Percentiles rank a stretch among this genome's conserved stretches.
These are phyloP conservation scores for Fallopia convolvulus DNA, from an alignment of 148 eudicot species.

Conservation along the genomic window DNA sequence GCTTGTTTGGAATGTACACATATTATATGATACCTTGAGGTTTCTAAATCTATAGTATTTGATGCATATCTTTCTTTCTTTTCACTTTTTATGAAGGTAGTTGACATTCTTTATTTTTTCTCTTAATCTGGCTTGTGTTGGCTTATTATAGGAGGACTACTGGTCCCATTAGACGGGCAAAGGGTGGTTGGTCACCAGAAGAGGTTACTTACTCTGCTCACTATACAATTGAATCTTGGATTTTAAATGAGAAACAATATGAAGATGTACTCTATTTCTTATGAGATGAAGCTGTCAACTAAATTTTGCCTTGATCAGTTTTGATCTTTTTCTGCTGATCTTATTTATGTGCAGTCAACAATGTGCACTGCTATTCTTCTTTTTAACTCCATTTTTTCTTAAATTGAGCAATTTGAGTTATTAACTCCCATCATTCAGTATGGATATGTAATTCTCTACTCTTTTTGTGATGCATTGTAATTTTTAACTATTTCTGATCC, in stretches of 20 bases:
- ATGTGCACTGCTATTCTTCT: background rate
- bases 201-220: slow-evolving; percentile 42
- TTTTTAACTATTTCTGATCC: background rate
- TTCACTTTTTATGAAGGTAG: background rate
- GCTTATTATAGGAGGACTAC: slow-evolving; percentile 54
- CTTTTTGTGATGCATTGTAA: background rate
- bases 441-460: background rate
- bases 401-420: background rate
- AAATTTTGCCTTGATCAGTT: background rate
- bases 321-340: background rate
- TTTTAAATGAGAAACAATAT: background rate
- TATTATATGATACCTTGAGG: background rate
- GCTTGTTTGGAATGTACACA: background rate
- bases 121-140: background rate
- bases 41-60: background rate
- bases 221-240: background rate
- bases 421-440: background rate
- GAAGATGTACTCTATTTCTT: background rate
- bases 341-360: background rate
- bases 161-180: slow-evolving; percentile 93
- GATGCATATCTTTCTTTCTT: background rate
- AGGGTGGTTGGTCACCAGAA: slow-evolving; percentile 96
- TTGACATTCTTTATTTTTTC: background rate
- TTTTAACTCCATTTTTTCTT: background rate
- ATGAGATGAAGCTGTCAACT: background rate